A percentile compares a stretch with the other conserved stretches of the same genome.
These are phyloP conservation scores for Eucalyptus grandis DNA, from an alignment of 345 rosid species.

Conservation along the genomic window DNA sequence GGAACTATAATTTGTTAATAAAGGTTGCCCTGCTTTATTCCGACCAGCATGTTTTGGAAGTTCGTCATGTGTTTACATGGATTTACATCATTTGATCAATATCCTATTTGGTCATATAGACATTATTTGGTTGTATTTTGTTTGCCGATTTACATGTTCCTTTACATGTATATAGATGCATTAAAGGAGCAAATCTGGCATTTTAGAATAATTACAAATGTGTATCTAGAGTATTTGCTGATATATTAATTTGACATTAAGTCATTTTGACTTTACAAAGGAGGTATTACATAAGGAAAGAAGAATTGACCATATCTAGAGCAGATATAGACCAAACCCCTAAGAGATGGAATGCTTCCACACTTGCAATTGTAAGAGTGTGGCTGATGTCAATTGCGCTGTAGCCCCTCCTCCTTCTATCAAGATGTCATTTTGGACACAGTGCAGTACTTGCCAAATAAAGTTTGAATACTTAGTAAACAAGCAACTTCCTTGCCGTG, in stretches of 20 bases:
- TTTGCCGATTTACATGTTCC: not conserved
- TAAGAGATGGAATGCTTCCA: not conserved
- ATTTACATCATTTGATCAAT: not conserved
- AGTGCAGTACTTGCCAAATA: conserved; percentile 15
- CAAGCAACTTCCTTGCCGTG: conserved; percentile 11
- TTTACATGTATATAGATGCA: not conserved
- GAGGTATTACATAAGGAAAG: not conserved
- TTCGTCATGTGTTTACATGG: not conserved
- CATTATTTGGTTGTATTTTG: not conserved
- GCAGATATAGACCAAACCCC: not conserved
- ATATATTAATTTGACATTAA: not conserved
- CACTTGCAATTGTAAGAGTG: not conserved
- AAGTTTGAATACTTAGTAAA: conserved; percentile 23
- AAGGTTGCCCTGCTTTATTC: not conserved
- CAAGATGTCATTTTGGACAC: conserved; percentile 31
- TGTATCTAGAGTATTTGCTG: not conserved
- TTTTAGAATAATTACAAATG: not conserved
- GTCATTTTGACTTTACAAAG: not conserved
- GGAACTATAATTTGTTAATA: not conserved
- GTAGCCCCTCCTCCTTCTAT: not conserved
- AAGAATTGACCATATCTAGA: not conserved
- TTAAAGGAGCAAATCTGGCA: not conserved
- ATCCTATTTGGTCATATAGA: not conserved
- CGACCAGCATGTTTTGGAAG: not conserved
- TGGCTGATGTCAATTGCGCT: not conserved